Percentiles rank a stretch among this genome's conserved stretches.
Conservation (phyloP, 495 filamentous ascomycete genomes). For the Chaetomium fimeti region DNA sequence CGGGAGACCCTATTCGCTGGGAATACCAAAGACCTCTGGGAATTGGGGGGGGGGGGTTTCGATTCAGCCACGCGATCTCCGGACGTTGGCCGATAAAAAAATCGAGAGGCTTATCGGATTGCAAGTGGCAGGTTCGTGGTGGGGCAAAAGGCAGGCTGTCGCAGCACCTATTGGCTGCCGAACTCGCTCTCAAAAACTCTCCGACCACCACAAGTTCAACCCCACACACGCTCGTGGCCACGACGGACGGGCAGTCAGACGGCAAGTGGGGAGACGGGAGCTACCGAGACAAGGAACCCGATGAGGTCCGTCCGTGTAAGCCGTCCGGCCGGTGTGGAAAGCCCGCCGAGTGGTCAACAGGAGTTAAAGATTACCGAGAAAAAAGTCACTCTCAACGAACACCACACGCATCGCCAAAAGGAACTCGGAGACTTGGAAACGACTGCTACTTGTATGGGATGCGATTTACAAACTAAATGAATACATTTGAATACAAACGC, state of each 20-base stretch:
- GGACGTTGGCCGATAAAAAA: conserved; percentile 27
- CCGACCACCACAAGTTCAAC: neutral
- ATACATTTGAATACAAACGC: neutral
- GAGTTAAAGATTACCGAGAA: neutral
- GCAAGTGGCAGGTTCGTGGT: conserved; percentile 21
- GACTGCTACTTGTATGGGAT: neutral
- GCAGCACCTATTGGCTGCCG: neutral
- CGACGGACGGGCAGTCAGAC: neutral
- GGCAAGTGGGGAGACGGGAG: conserved; percentile 9
- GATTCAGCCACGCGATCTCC: conserved; percentile 7
- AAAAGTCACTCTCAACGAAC: neutral
- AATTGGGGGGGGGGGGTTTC: neutral
- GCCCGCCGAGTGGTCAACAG: too few species aligned
- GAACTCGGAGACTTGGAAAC: too few species aligned
- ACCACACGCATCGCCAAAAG: neutral
- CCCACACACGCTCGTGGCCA: neutral
- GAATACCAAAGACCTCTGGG: neutral
- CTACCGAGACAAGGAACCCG: conserved; percentile 1
- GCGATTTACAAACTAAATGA: neutral
- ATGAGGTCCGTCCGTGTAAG: too few species aligned
- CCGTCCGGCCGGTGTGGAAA: too few species aligned
- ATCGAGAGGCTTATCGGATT: conserved; percentile 31
- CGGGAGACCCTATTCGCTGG: neutral
- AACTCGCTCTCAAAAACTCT: too few species aligned
- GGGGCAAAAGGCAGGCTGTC: conserved; percentile 6